Evolutionary conservation across 2,329 filamentous ascomycete genomes (phyloP).

Genomic region (Escovopsis sp.): DNA sequence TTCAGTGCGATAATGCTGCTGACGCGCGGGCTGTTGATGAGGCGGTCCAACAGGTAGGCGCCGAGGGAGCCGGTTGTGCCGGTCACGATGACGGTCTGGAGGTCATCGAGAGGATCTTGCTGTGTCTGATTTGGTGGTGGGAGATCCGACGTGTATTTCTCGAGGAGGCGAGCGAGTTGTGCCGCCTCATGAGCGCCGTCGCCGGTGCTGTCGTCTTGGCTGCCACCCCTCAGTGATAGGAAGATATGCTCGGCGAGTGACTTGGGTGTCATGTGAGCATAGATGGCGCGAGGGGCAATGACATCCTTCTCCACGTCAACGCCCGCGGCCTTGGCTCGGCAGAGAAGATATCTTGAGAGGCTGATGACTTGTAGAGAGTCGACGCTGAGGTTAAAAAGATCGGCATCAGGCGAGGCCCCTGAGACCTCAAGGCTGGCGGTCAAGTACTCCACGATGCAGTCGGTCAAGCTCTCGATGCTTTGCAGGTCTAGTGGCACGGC

Average conservation of each 20-base stretch:
- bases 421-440: constrained; percentile 6
- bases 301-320: constrained; percentile 3
- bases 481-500: constrained; percentile 4
- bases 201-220: not conserved
- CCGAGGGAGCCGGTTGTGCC: constrained; percentile 83
- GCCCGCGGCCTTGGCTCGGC: constrained; percentile 8
- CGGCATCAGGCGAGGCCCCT: constrained; percentile 11
- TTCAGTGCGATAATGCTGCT: constrained; percentile 13
- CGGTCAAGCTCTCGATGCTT: constrained; percentile 10
- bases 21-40: constrained; percentile 12
- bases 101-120: constrained; percentile 11
- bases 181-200: not conserved
- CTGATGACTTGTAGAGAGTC: constrained; percentile 24
- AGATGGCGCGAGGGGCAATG: constrained; percentile 13
- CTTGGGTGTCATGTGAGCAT: constrained; percentile 14
- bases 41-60: constrained; percentile 44
- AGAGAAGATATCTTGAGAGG: constrained; percentile 8
- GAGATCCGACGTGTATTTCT: constrained; percentile 16
- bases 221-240: constrained; percentile 3
- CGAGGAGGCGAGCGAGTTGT: constrained; percentile 7
- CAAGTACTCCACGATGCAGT: constrained; percentile 11
- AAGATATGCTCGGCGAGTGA: constrained; percentile 10
- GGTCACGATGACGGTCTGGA: constrained; percentile 58
- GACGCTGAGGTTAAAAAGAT: constrained; percentile 23
- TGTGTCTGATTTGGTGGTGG: constrained; percentile 8